These are phyloP conservation scores for Luzula sylvatica DNA, from an alignment of 176 grass and related monocot species.

Conservation along the genomic window DNA sequence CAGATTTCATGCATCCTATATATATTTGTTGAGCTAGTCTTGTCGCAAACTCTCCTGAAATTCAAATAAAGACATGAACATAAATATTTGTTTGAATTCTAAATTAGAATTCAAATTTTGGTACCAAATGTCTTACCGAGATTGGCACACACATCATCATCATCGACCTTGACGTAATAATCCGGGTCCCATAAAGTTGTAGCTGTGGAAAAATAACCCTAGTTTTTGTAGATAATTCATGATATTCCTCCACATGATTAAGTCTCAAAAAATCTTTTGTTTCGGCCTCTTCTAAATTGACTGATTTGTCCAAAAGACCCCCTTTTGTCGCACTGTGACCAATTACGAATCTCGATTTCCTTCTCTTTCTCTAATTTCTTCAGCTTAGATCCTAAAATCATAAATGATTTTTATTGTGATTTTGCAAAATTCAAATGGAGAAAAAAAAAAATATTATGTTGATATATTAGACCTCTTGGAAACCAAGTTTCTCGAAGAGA, in stretches of 20 bases:
- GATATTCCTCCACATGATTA: slow-evolving; percentile 67
- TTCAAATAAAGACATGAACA: no score
- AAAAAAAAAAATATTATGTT: no score
- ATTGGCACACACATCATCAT: slow-evolving; percentile 93
- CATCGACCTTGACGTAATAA: slow-evolving; percentile 95
- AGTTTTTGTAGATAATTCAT: no score
- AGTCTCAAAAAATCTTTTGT: slow-evolving; percentile 84
- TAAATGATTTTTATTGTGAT: no score
- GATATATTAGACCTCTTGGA: slow-evolving; percentile 35
- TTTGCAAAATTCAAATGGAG: no score
- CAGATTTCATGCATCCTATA: slow-evolving; percentile 97
- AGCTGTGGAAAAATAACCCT: slow-evolving; percentile 63
- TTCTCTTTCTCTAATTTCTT: no score
- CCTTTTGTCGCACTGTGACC: no score
- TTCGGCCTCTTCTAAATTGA: slow-evolving; percentile 40
- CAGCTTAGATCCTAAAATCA: slow-evolving; percentile 30
- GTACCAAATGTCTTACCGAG: slow-evolving; percentile 42
- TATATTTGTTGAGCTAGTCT: slow-evolving; percentile 56
- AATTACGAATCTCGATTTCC: no score
- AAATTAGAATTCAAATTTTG: no score
- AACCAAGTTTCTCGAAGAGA: no score
- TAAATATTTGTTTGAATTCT: no score
- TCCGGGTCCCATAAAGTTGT: slow-evolving; percentile 78
- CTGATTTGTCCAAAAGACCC: slow-evolving; percentile 41
- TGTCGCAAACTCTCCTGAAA: slow-evolving; percentile 49